Conservation (phyloP, 192 early-diverging fungal species). For the Rhizophagus clarus region DNA sequence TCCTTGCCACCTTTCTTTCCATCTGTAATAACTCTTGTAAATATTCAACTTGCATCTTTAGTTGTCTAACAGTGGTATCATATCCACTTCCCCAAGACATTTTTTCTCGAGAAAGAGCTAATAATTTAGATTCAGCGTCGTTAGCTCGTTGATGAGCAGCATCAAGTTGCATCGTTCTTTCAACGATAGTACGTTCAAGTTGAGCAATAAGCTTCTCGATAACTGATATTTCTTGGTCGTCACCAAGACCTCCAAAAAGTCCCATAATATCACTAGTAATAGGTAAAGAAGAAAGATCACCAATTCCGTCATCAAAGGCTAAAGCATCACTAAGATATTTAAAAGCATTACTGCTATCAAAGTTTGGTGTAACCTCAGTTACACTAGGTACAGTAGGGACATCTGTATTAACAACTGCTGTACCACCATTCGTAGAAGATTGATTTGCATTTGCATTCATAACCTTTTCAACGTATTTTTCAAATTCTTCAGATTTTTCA, state of each 20-base stretch:
- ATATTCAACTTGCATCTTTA: conserved; percentile 23
- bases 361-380: background rate
- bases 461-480: conserved; percentile 5
- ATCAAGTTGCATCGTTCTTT: conserved; percentile 24
- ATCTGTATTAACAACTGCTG: background rate
- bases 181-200: conserved; percentile 26
- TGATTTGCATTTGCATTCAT: background rate
- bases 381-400: background rate
- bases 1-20: conserved; percentile 17
- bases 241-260: conserved; percentile 16
- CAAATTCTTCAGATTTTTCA: conserved; percentile 28
- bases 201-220: conserved; percentile 29
- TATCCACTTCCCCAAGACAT: conserved; percentile 26
- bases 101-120: conserved; percentile 21
- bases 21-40: conserved; percentile 29
- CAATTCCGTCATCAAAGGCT: background rate
- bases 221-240: conserved; percentile 6
- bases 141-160: conserved; percentile 25
- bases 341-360: background rate
- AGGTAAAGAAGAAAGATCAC: conserved; percentile 22
- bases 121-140: conserved; percentile 25
- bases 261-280: conserved; percentile 31
- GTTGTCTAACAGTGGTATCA: conserved; percentile 4
- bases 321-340: conserved; percentile 2
- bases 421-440: background rate